phyloP scores from a whole-genome alignment of 768 basidiomycete genomes.

The Suillus placidus region DNA sequence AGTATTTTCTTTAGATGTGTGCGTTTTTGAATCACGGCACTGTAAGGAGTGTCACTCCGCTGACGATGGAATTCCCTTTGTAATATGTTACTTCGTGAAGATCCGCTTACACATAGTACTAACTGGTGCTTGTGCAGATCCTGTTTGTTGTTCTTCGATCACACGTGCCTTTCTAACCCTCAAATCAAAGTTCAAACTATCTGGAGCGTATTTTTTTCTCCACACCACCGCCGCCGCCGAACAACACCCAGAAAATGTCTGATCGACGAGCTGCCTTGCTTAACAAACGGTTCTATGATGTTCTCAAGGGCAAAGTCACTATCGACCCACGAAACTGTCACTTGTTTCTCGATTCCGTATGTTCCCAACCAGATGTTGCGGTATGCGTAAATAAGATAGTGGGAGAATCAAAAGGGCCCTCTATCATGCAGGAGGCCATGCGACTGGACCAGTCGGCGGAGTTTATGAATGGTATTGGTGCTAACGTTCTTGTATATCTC shows the following conservation, averaged over 20 bases:
- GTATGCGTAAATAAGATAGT: slow-evolving; percentile 39
- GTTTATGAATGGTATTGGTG: slow-evolving; percentile 43
- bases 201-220: neutral
- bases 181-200: neutral
- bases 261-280: slow-evolving; percentile 16
- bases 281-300: slow-evolving; percentile 30
- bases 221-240: neutral
- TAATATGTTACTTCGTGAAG: neutral
- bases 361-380: slow-evolving; percentile 35
- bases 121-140: slow-evolving; percentile 5
- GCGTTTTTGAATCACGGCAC: neutral
- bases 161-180: neutral
- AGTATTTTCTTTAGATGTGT: neutral
- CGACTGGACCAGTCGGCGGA: slow-evolving; percentile 32
- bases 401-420: slow-evolving; percentile 35
- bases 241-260: neutral
- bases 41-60: too few relatives aligned
- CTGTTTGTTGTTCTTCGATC: neutral
- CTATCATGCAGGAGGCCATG: slow-evolving; percentile 40
- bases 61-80: too few relatives aligned
- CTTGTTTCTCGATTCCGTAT: slow-evolving; percentile 48
- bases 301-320: slow-evolving; percentile 25
- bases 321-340: slow-evolving; percentile 24
- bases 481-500: slow-evolving; percentile 40
- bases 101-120: neutral